A percentile compares a stretch with the other conserved stretches of the same genome.
phyloP scores from a whole-genome alignment of 371 early-diverging fungal genomes.

The Rhizopus delemar region DNA sequence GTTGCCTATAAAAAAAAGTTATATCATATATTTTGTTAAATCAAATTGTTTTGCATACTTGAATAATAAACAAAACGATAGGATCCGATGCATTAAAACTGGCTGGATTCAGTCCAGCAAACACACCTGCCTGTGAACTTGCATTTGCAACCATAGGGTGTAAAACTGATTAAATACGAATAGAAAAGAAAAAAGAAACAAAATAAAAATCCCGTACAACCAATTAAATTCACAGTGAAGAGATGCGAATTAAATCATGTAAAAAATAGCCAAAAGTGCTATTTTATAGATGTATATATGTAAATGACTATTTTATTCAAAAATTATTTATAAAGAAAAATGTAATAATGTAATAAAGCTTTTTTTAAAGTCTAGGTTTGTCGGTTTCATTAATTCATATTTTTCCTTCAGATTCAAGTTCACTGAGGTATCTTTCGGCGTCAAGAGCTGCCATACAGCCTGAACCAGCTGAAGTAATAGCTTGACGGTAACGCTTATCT shows the following conservation, averaged over 20 bases:
- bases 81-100: constrained; percentile 55
- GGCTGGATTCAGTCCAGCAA: constrained; percentile 68
- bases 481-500: constrained; percentile 92
- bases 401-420: constrained; percentile 49
- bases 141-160: constrained; percentile 17
- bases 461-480: constrained; percentile 69
- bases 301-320: too few species aligned
- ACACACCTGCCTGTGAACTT: constrained; percentile 59
- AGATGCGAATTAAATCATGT: too few species aligned
- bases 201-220: background rate
- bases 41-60: constrained; percentile 36
- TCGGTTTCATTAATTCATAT: background rate
- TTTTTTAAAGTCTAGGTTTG: background rate
- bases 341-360: background rate
- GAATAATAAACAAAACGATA: constrained; percentile 68
- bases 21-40: background rate
- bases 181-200: constrained; percentile 2
- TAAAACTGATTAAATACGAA: background rate
- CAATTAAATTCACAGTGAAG: too few species aligned
- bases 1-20: constrained; percentile 41
- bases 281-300: constrained; percentile 1
- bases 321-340: too few species aligned
- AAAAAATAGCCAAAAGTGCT: too few species aligned
- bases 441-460: constrained; percentile 98
- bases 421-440: constrained; percentile 78